Conservation (phyloP, 2,329 filamentous ascomycete genomes). For the Aspergillus sp. region DNA sequence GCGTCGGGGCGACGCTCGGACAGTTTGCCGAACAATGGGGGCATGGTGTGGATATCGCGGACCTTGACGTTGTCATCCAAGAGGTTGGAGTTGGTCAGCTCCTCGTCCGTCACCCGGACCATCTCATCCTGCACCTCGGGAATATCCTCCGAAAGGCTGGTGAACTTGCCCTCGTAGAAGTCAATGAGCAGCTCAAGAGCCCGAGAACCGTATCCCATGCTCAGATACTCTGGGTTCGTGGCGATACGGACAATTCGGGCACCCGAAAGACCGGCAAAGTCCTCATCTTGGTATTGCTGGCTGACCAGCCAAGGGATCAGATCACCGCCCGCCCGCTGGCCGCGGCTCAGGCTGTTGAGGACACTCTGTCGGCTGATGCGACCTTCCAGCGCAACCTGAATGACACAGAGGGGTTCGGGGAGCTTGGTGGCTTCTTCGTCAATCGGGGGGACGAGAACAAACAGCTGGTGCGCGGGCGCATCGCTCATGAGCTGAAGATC, state of each 20-base stretch:
- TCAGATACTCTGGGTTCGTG: constrained; percentile 88
- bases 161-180: constrained; percentile 94
- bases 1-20: constrained; percentile 76
- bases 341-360: constrained; percentile 82
- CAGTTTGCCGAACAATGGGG: constrained; percentile 86
- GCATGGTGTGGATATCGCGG: constrained; percentile 87
- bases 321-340: constrained; percentile 85
- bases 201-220: constrained; percentile 90
- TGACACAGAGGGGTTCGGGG: constrained; percentile 90
- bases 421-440: constrained; percentile 74
- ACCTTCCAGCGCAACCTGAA: constrained; percentile 92
- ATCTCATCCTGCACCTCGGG: constrained; percentile 59
- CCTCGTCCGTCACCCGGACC: constrained; percentile 76
- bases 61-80: constrained; percentile 87
- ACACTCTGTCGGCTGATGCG: constrained; percentile 93
- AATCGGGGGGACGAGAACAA: constrained; percentile 86
- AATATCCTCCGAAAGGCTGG: constrained; percentile 74
- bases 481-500: constrained; percentile 99
- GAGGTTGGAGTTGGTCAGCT: constrained; percentile 73
- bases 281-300: constrained; percentile 96
- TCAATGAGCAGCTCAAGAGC: constrained; percentile 84
- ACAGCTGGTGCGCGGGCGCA: constrained; percentile 93
- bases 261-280: constrained; percentile 90
- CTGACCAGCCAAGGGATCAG: constrained; percentile 97
- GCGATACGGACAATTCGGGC: constrained; percentile 92